Conservation (phyloP, 2,329 filamentous ascomycete genomes). For the Botrytis byssoidea region DNA sequence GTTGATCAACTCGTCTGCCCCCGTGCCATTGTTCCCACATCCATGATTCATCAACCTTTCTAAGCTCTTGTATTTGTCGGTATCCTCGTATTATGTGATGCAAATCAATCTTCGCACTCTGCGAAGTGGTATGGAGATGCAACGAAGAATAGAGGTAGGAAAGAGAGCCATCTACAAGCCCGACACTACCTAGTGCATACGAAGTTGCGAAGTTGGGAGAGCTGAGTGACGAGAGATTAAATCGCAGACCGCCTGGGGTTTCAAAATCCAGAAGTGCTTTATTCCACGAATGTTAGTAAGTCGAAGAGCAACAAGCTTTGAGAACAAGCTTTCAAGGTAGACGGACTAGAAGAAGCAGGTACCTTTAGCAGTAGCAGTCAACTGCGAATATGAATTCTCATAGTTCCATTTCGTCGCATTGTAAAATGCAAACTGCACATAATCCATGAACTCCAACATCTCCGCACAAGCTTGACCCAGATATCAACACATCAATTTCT, state of each 20-base stretch:
- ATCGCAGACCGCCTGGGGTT: conserved; percentile 77
- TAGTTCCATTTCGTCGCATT: conserved; percentile 82
- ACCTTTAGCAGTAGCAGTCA: conserved; percentile 83
- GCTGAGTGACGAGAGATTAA: conserved; percentile 87
- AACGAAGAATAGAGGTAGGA: conserved; percentile 94
- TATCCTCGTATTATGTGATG: conserved; percentile 80
- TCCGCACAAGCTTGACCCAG: conserved; percentile 10
- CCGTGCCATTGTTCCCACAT: conserved; percentile 55
- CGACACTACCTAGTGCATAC: conserved; percentile 85
- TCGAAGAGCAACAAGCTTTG: conserved; percentile 14
- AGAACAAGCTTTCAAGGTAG: conserved; percentile 25
- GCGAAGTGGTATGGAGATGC: conserved; percentile 65
- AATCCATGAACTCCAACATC: conserved; percentile 98
- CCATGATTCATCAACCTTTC: conserved; percentile 49
- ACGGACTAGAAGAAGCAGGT: neutral
- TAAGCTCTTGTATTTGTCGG: conserved; percentile 68
- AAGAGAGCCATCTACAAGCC: conserved; percentile 92
- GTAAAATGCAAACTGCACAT: conserved; percentile 89
- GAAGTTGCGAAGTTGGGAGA: conserved; percentile 92
- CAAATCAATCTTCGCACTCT: conserved; percentile 74
- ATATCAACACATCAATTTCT: conserved; percentile 8
- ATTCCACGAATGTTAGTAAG: conserved; percentile 27
- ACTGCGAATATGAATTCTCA: conserved; percentile 86
- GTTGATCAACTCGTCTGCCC: conserved; percentile 49
- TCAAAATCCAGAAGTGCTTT: conserved; percentile 83